Evolutionary conservation across 805 yeast species (phyloP).

Genomic region (Candida patagonica): DNA sequence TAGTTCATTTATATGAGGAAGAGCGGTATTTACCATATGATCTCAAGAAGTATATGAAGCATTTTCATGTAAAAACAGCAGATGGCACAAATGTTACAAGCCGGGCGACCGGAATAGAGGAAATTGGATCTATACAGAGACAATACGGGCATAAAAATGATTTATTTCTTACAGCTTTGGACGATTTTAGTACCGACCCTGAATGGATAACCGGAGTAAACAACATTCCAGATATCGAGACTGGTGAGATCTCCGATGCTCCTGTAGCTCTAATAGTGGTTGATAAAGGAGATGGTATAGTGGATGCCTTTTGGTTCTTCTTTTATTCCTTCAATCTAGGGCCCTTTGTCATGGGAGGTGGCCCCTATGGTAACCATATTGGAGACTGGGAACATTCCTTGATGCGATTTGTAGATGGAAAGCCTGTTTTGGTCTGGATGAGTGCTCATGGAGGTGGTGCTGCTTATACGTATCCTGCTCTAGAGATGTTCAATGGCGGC

Average conservation of each 20-base stretch:
- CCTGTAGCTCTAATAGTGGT: conserved; percentile 77
- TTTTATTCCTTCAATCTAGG: conserved; percentile 92
- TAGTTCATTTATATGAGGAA: conserved; percentile 80
- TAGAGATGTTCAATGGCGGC: conserved; percentile 50
- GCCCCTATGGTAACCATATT: conserved; percentile 94
- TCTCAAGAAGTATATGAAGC: conserved; percentile 53
- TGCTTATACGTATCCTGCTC: conserved; percentile 67
- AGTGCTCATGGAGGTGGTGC: conserved; percentile 98
- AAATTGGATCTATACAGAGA: conserved; percentile 5
- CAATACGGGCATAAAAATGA: conserved; percentile 15
- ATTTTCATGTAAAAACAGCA: conserved; percentile 49
- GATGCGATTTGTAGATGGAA: conserved; percentile 72
- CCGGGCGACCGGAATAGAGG: neutral
- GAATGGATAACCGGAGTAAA: conserved; percentile 74
- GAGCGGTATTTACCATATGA: conserved; percentile 83
- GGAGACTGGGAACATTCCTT: conserved; percentile 98
- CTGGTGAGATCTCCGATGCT: conserved; percentile 64
- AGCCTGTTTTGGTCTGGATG: conserved; percentile 87
- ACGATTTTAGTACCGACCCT: conserved; percentile 65
- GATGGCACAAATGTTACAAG: conserved; percentile 37
- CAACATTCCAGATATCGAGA: conserved; percentile 59
- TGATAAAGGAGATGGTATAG: conserved; percentile 91
- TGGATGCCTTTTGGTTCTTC: conserved; percentile 94
- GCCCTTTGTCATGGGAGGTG: conserved; percentile 94
- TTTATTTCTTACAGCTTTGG: conserved; percentile 53